phyloP scores from a whole-genome alignment of 805 yeast genomes.

The Candida michaelii region DNA sequence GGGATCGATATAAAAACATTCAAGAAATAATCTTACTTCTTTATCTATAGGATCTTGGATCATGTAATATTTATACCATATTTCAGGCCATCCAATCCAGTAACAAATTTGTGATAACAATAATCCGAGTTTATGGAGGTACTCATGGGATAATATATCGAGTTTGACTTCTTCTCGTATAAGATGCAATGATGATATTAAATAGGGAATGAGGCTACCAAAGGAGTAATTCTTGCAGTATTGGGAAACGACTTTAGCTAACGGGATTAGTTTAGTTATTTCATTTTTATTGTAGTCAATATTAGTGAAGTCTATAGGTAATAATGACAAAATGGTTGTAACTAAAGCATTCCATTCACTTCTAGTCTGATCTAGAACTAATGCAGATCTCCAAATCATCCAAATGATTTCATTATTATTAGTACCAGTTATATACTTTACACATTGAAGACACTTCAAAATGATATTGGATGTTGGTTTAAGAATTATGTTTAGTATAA shows the following conservation, averaged over 20 bases:
- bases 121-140: conserved; percentile 44
- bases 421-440: conserved; percentile 58
- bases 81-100: conserved; percentile 74
- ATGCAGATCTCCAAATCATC: conserved; percentile 62
- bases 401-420: conserved; percentile 57
- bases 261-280: conserved; percentile 30
- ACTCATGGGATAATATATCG: conserved; percentile 43
- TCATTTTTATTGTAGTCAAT: conserved; percentile 19
- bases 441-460: conserved; percentile 44
- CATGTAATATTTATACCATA: conserved; percentile 62
- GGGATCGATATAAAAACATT: conserved; percentile 50
- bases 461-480: conserved; percentile 49
- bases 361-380: conserved; percentile 37
- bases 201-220: conserved; percentile 58
- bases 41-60: conserved; percentile 31
- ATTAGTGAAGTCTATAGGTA: conserved; percentile 41
- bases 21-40: conserved; percentile 42
- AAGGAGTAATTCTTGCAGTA: conserved; percentile 40
- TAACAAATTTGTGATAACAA: conserved; percentile 60
- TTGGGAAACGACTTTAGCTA: conserved; percentile 29
- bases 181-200: conserved; percentile 69
- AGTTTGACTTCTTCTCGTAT: conserved; percentile 73
- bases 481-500: conserved; percentile 35
- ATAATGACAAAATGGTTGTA: conserved; percentile 48
- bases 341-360: conserved; percentile 65